Base-by-base conservation (phyloP, 345 rosid genomes). In the Pugionium cornutum region DNA sequence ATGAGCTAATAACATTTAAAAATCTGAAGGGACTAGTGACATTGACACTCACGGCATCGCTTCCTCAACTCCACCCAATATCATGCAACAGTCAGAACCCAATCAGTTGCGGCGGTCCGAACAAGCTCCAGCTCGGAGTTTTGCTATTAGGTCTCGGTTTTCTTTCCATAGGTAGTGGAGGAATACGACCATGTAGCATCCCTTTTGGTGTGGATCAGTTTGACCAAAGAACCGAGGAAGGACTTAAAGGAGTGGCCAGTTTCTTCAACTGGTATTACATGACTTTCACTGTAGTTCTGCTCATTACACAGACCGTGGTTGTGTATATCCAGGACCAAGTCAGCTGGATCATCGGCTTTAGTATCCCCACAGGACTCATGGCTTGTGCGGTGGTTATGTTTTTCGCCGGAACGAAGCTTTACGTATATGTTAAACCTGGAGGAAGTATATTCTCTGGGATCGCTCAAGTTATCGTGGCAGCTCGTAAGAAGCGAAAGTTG, bases 131-230 rank as follows among this genome's bases (percentile, higher is more conserved):
- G 62, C 4, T 89, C 18, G 82, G 69, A 1, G 51, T 86, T 51
- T 64, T 92, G 37, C 37, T 77, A 7, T 18, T 62, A 30, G 89
- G 87, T 25, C 77, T 92, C 1, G 71, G 81, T 10, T 57, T 85
- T 11, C 65, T 86, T 33, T 75, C 89, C 0, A 25, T 89, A 35
- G 96, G 98, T 7, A 74, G 83, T 4, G 91, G 96, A 4, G 98
- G 96, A n/a, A 82, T 89, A 60, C 71, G 92, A 58, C 92, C 98
- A 0, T 89, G 92, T 73, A 77, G 88, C 67, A 83, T 92, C 40
- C 95, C 98, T 1, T 92, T 92, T 63, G 86, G 91, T 0, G 87
- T 89, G 1, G 96, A 89, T 53, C 96, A 92, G 65, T 89, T 92
- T 64, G 92, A 92, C 65, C 76, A 75, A 4, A 72, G 83, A 44